Percentiles rank a stretch among this genome's conserved stretches.
Conservation (phyloP, 73 alveolate genomes). For the Uronychia binucleata region DNA sequence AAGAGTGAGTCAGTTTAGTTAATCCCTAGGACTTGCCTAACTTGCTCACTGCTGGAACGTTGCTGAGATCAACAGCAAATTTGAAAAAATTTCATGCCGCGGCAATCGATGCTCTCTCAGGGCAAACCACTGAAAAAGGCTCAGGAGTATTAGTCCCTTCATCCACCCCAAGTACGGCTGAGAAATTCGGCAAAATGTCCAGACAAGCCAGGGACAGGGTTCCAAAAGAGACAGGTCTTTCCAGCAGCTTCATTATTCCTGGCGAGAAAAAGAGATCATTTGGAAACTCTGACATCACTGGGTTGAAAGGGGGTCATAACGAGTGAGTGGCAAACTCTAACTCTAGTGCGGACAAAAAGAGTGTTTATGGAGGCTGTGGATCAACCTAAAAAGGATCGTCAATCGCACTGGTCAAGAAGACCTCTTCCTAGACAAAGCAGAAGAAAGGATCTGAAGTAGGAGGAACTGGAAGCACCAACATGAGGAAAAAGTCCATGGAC, state of each 20-base stretch:
- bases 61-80: background rate
- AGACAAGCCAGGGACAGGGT: background rate
- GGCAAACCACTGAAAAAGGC: background rate
- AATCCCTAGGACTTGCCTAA: background rate
- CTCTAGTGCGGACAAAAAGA: background rate
- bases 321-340: background rate
- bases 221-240: background rate
- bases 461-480: too few species aligned
- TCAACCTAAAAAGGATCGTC: too few species aligned
- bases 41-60: background rate
- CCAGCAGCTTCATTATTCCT: too few species aligned
- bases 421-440: too few species aligned
- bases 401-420: too few species aligned
- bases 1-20: background rate
- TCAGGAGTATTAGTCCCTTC: background rate
- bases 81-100: background rate
- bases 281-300: background rate
- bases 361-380: too few species aligned
- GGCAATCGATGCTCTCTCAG: background rate
- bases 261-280: background rate
- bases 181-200: background rate
- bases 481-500: background rate
- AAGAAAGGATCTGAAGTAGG: too few species aligned
- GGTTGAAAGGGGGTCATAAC: background rate
- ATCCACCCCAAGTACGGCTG: background rate